Conservation (phyloP, 495 filamentous ascomycete species). For the Aspergillus coremiiformis region DNA sequence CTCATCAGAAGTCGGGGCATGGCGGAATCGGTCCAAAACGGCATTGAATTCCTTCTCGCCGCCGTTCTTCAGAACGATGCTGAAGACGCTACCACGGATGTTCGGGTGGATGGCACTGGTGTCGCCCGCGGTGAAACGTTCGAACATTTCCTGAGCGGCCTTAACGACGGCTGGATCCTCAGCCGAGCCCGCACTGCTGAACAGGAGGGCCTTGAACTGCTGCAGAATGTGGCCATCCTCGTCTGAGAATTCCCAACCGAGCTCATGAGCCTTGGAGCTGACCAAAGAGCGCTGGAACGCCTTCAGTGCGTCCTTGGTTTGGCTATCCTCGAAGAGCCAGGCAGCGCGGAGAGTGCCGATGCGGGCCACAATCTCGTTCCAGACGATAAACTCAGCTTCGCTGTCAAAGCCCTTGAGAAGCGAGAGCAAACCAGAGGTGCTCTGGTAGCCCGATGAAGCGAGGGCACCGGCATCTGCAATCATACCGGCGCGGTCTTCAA, state of each 20-base stretch:
- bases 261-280: constrained; percentile 67
- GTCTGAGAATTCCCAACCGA: constrained; percentile 82
- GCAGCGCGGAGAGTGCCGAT: constrained; percentile 68
- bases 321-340: constrained; percentile 80
- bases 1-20: constrained; percentile 85
- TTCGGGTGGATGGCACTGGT: constrained; percentile 58
- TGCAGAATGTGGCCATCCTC: constrained; percentile 82
- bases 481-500: constrained; percentile 92
- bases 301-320: constrained; percentile 66
- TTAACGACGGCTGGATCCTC: constrained; percentile 51
- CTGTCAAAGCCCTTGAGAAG: constrained; percentile 76
- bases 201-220: constrained; percentile 67
- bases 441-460: constrained; percentile 84
- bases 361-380: constrained; percentile 80
- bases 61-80: constrained; percentile 53
- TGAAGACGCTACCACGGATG: constrained; percentile 56
- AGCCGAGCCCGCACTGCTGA: constrained; percentile 53
- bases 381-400: constrained; percentile 87
- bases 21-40: constrained; percentile 72
- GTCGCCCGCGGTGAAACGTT: constrained; percentile 52
- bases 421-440: constrained; percentile 80
- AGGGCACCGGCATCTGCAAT: constrained; percentile 91
- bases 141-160: constrained; percentile 59
- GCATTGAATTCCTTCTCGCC: constrained; percentile 61
- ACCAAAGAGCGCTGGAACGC: constrained; percentile 72